Evolutionary conservation across 495 filamentous ascomycete genomes (phyloP).

Genomic region (Platismatia glauca): DNA sequence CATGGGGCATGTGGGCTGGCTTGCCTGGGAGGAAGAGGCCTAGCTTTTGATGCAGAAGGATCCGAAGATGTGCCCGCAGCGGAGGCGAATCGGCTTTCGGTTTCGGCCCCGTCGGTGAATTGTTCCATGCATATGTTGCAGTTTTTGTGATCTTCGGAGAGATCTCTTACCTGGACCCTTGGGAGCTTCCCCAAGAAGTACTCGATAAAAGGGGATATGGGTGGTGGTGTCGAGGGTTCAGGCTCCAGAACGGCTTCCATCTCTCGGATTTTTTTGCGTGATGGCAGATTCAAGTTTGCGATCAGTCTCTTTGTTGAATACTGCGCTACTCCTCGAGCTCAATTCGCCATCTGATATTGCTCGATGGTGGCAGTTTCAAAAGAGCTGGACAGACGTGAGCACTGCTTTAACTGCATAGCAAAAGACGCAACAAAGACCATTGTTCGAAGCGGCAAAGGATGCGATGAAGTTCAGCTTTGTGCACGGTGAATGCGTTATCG

Average conservation of each 20-base stretch:
- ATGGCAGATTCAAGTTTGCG: not conserved
- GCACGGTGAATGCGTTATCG: not conserved
- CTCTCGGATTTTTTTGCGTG: not conserved
- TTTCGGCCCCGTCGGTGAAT: not conserved
- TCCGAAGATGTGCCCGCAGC: not conserved
- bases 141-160: not conserved
- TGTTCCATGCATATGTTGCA: not conserved
- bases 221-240: not conserved
- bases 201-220: not conserved
- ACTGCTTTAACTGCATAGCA: not conserved
- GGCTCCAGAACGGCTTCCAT: not conserved
- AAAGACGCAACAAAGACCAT: not conserved
- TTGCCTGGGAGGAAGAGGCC: not conserved
- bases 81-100: not conserved
- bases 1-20: not conserved
- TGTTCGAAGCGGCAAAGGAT: not conserved
- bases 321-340: too few relatives aligned
- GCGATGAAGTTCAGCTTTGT: not conserved
- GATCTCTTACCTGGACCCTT: not conserved
- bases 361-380: too few relatives aligned
- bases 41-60: not conserved
- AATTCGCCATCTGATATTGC: too few relatives aligned
- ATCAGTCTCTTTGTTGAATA: not conserved
- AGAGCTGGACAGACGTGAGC: not conserved
- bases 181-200: not conserved